phyloP scores from a whole-genome alignment of 192 early-diverging fungal genomes.

The Gonapodya sp. region DNA sequence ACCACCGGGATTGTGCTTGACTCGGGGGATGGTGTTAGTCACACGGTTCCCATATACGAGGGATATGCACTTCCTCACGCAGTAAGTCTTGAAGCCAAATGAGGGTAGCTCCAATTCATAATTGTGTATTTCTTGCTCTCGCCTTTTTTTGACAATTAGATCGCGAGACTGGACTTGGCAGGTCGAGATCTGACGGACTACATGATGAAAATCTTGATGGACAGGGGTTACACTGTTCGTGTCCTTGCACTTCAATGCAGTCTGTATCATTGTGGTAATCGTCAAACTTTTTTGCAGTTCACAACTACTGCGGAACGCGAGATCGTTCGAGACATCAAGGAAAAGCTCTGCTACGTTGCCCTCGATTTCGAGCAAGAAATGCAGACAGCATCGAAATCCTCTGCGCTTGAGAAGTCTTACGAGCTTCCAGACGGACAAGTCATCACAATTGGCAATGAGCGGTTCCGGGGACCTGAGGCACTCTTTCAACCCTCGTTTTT shows the following conservation, averaged over 20 bases:
- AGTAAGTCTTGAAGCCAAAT: no score
- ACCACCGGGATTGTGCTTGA: constrained; percentile 98
- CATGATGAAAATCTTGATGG: no score
- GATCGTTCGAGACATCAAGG: constrained; percentile 90
- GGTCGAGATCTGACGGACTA: constrained; percentile 96
- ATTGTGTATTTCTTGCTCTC: no score
- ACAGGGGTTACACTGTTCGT: no score
- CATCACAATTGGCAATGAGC: constrained; percentile 79
- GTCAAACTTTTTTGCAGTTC: no score
- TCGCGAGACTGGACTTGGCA: constrained; percentile 91
- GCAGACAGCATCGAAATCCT: constrained; percentile 78
- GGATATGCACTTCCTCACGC: constrained; percentile 93
- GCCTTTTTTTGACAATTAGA: no score
- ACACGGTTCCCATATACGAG: constrained; percentile 97
- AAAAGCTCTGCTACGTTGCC: constrained; percentile 90
- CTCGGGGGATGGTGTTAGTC: constrained; percentile 97
- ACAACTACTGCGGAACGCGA: constrained; percentile 91
- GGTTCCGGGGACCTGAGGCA: constrained; percentile 92
- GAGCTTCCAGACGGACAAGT: constrained; percentile 72
- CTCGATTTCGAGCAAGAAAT: no score
- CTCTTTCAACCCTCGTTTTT: constrained; percentile 91
- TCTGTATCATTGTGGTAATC: no score
- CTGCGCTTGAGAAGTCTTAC: constrained; percentile 97
- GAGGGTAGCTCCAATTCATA: no score
- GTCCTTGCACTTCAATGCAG: no score